Evolutionary conservation across 1,139 yeast genomes (phyloP).

Genomic region (Blastobotrys ciferrii): DNA sequence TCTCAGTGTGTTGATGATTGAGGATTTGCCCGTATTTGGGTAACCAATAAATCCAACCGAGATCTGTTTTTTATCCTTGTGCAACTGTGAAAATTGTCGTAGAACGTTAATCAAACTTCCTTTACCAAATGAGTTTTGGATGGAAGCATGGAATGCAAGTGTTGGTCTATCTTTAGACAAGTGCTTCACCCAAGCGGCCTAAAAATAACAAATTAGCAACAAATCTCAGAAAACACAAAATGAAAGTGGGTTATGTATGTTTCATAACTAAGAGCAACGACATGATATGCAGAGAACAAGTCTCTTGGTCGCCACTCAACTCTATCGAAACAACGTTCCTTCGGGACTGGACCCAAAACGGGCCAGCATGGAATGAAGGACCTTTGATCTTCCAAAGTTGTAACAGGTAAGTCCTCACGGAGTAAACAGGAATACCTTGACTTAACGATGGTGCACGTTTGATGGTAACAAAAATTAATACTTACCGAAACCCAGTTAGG

Average conservation of each 20-base stretch:
- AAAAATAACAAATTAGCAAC: slow-evolving; percentile 48
- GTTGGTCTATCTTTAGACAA: slow-evolving; percentile 91
- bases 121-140: slow-evolving; percentile 95
- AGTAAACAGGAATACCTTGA: slow-evolving; percentile 42
- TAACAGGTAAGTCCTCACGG: slow-evolving; percentile 67
- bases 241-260: slow-evolving; percentile 33
- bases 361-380: slow-evolving; percentile 52
- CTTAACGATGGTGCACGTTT: slow-evolving; percentile 40
- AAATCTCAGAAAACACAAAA: slow-evolving; percentile 18
- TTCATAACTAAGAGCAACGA: slow-evolving; percentile 41
- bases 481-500: slow-evolving; percentile 99
- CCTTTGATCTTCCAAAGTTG: slow-evolving; percentile 86
- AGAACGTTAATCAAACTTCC: slow-evolving; percentile 91
- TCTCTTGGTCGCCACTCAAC: slow-evolving; percentile 36
- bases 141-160: slow-evolving; percentile 96
- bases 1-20: slow-evolving; percentile 89
- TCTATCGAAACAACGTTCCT: slow-evolving; percentile 46
- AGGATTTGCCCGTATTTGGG: slow-evolving; percentile 96
- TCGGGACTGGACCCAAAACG: slow-evolving; percentile 50
- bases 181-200: slow-evolving; percentile 99
- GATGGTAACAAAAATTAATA: slow-evolving; percentile 41
- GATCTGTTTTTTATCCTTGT: slow-evolving; percentile 90
- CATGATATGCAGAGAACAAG: slow-evolving; percentile 16
- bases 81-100: slow-evolving; percentile 88
- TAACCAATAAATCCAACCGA: slow-evolving; percentile 97